phyloP scores from a whole-genome alignment of 139 green algal species.

The Penium margaritaceum region DNA sequence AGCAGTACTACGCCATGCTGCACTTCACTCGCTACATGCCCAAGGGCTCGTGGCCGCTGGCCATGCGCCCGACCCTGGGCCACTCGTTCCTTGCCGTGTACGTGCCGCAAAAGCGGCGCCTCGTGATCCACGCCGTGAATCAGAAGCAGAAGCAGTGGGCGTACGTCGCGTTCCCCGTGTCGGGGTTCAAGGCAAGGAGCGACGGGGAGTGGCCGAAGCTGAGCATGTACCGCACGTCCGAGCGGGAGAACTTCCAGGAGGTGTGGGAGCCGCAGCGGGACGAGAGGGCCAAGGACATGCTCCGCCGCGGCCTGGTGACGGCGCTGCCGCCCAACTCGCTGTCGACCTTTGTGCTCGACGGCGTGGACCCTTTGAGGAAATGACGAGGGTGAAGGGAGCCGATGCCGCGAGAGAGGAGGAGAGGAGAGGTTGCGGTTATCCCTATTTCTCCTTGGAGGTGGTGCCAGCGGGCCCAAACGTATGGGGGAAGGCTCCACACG shows the following conservation, averaged over 20 bases:
- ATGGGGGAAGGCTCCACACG: too few relatives aligned
- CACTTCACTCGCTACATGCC: slow-evolving; percentile 8
- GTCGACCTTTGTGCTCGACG: background rate
- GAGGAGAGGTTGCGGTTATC: too few relatives aligned
- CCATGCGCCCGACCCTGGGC: background rate
- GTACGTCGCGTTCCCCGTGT: background rate
- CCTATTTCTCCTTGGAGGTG: too few relatives aligned
- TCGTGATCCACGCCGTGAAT: background rate
- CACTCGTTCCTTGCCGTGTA: background rate
- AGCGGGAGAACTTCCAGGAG: background rate
- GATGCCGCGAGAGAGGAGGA: too few relatives aligned
- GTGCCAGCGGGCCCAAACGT: too few relatives aligned
- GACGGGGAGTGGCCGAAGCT: too few relatives aligned
- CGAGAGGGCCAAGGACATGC: too few relatives aligned
- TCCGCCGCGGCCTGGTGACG: too few relatives aligned
- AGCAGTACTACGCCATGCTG: slow-evolving; percentile 22
- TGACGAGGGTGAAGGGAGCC: too few relatives aligned
- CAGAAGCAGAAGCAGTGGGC: background rate
- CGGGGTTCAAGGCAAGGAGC: too few relatives aligned
- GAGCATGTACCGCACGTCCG: slow-evolving; percentile 1
- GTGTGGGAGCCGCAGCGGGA: too few relatives aligned
- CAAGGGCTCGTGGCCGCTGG: background rate
- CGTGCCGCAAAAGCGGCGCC: background rate
- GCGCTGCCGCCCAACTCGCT: background rate
- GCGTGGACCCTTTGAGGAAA: background rate